A percentile compares a stretch with the other conserved stretches of the same genome.
These are phyloP conservation scores for Mycena metata DNA, from an alignment of 768 basidiomycete species.

Conservation along the genomic window DNA sequence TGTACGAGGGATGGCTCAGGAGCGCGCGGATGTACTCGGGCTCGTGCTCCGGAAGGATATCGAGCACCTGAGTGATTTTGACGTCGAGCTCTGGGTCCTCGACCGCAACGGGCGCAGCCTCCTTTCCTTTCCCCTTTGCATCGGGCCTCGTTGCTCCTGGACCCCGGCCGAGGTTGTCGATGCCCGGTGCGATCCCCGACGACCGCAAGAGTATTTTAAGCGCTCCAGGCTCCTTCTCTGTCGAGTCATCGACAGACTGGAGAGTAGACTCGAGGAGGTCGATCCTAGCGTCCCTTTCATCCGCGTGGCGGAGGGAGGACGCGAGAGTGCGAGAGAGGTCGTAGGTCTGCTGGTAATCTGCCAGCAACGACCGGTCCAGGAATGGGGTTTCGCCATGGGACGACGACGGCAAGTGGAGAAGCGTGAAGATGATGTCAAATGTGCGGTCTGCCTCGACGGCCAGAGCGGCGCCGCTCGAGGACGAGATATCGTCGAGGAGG, in stretches of 20 bases:
- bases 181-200: conserved; percentile 61
- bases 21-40: conserved; percentile 71
- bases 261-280: conserved; percentile 70
- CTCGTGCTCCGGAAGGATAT: conserved; percentile 77
- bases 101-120: conserved; percentile 40
- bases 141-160: conserved; percentile 19
- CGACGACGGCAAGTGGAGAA: conserved; percentile 63
- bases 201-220: conserved; percentile 76
- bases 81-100: conserved; percentile 64
- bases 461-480: conserved; percentile 57
- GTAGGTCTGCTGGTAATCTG: conserved; percentile 81
- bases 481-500: conserved; percentile 63
- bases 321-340: conserved; percentile 66
- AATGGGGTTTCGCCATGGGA: conserved; percentile 64
- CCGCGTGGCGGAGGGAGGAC: conserved; percentile 56
- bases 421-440: conserved; percentile 70
- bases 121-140: conserved; percentile 61
- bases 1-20: conserved; percentile 63
- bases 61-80: conserved; percentile 78
- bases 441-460: conserved; percentile 64
- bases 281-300: conserved; percentile 69
- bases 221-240: conserved; percentile 62
- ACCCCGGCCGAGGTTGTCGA: conserved; percentile 52
- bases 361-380: conserved; percentile 74
- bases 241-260: conserved; percentile 51